Evolutionary conservation across 2,329 filamentous ascomycete genomes (phyloP).

Genomic region (Fusarium staphyleae): DNA sequence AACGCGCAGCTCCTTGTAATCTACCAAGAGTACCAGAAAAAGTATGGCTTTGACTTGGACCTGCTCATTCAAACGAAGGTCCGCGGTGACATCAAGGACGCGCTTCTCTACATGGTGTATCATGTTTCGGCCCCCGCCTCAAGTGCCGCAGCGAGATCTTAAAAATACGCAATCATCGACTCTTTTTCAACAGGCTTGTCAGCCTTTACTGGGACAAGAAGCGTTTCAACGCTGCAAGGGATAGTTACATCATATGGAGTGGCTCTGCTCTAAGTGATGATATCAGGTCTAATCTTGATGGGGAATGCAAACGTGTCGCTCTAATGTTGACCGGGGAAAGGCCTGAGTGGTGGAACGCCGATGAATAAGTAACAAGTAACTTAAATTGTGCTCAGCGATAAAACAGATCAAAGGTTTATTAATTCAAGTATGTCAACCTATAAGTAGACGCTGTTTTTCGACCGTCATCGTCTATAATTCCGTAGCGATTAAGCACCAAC

Average conservation of each 20-base stretch:
- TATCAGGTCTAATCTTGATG: constrained; percentile 40
- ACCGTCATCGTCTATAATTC: no score
- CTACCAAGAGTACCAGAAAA: constrained; percentile 41
- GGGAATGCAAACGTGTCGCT: constrained; percentile 42
- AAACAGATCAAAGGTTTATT: no score
- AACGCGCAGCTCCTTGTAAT: constrained; percentile 44
- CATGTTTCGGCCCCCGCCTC: constrained; percentile 35
- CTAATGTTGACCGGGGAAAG: constrained; percentile 42
- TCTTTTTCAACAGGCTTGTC: constrained; percentile 45
- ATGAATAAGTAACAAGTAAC: no score
- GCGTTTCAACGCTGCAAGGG: constrained; percentile 52
- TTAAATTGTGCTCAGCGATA: no score
- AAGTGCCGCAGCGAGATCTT: constrained; percentile 40
- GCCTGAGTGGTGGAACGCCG: no score
- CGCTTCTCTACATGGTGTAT: constrained; percentile 42
- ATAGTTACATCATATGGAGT: constrained; percentile 64
- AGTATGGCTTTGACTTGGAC: constrained; percentile 45
- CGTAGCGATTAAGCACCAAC: no score
- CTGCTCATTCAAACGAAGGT: constrained; percentile 48
- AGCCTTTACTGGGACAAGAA: constrained; percentile 45
- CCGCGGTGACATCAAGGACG: constrained; percentile 46
- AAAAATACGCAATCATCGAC: constrained; percentile 38
- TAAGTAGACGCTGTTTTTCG: no score
- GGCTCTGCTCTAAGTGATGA: constrained; percentile 55
- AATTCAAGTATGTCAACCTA: no score